These are phyloP conservation scores for Cyclocybe cylindracea DNA, from an alignment of 768 basidiomycete species.

Conservation along the genomic window DNA sequence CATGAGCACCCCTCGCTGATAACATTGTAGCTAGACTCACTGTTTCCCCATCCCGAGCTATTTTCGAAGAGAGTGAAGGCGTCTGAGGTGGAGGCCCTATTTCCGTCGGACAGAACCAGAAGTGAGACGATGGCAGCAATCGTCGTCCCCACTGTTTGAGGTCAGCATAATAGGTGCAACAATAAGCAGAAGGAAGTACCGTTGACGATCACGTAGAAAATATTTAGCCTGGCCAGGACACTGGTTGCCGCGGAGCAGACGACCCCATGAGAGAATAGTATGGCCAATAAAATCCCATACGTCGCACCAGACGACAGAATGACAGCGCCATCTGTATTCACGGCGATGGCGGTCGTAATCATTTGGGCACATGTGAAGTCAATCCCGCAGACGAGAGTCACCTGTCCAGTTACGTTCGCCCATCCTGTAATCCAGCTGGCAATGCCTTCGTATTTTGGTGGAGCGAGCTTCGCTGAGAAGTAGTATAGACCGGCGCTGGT, in stretches of 20 bases:
- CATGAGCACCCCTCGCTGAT: neutral
- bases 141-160: constrained; percentile 56
- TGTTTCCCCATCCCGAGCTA: constrained; percentile 65
- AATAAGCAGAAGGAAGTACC: constrained; percentile 31
- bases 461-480: constrained; percentile 75
- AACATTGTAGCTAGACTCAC: constrained; percentile 34
- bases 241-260: constrained; percentile 72
- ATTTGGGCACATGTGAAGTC: constrained; percentile 80
- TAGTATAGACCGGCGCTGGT: constrained; percentile 82
- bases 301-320: constrained; percentile 61
- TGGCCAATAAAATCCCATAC: constrained; percentile 65
- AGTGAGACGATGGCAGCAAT: constrained; percentile 63
- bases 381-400: constrained; percentile 69
- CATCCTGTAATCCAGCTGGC: constrained; percentile 43
- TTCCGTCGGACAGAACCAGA: constrained; percentile 54
- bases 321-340: constrained; percentile 53
- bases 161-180: neutral
- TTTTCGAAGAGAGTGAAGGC: constrained; percentile 74
- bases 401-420: constrained; percentile 73
- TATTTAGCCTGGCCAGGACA: constrained; percentile 65
- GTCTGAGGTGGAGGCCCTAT: constrained; percentile 64
- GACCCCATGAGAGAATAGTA: constrained; percentile 66
- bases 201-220: constrained; percentile 70
- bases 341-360: constrained; percentile 72
- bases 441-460: constrained; percentile 57